A percentile compares a stretch with the other conserved stretches of the same genome.
Conservation (phyloP, 129 eudicot genomes). For the Pulicaria dysenterica region DNA sequence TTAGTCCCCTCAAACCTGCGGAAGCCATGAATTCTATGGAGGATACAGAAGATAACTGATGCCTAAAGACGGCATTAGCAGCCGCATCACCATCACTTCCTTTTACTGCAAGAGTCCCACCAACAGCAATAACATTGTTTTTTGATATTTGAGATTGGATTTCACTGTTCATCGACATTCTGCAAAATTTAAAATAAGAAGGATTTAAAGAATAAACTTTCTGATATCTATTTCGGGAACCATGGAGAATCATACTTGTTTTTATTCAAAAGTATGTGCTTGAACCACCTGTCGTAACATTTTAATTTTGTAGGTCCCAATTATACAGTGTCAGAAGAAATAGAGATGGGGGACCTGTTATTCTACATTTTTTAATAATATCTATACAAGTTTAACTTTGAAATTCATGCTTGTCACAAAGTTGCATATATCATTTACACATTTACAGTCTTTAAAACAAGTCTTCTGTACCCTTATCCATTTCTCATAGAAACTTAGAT, state of each 20-base stretch:
- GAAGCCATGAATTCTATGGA: conserved; percentile 77
- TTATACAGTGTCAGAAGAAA: conserved; percentile 3
- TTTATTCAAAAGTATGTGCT: conserved; percentile 3
- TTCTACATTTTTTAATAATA: conserved; percentile 3
- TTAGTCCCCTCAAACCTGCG: conserved; percentile 68
- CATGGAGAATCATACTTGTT: not conserved
- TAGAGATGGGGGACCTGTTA: conserved; percentile 7
- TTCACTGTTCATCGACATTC: conserved; percentile 93
- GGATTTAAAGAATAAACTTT: not conserved
- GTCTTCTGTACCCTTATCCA: not conserved
- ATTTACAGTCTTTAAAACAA: conserved; percentile 5
- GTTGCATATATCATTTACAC: not conserved
- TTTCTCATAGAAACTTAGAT: not conserved
- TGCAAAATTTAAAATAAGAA: conserved; percentile 27
- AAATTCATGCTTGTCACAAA: conserved; percentile 3
- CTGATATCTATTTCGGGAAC: conserved; percentile 3
- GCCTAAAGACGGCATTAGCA: conserved; percentile 71
- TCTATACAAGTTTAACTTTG: conserved; percentile 5
- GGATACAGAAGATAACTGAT: conserved; percentile 72
- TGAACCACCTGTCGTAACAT: not conserved
- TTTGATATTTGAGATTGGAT: conserved; percentile 85
- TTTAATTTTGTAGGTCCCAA: not conserved
- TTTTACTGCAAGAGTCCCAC: conserved; percentile 87
- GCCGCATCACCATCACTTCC: conserved; percentile 79
- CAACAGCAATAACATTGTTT: conserved; percentile 61